phyloP scores from a whole-genome alignment of 2,329 filamentous ascomycete species.

The Exophiala viscosa region DNA sequence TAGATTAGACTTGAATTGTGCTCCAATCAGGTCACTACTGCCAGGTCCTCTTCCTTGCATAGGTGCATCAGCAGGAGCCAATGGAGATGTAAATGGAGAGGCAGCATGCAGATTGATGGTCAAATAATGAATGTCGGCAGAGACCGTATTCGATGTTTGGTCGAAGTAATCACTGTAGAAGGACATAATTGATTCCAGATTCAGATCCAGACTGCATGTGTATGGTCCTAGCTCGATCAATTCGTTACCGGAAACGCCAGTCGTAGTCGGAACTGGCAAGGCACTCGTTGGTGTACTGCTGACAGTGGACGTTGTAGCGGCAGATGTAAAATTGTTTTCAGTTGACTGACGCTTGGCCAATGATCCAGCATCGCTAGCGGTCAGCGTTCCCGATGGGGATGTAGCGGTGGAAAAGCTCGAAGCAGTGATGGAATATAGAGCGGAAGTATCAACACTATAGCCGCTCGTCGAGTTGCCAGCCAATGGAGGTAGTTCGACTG shows the following conservation, averaged over 20 bases:
- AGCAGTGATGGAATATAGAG: conserved; percentile 16
- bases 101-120: conserved; percentile 60
- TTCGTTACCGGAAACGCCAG: conserved; percentile 27
- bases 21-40: conserved; percentile 43
- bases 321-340: background rate
- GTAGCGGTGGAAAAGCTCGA: conserved; percentile 1
- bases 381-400: background rate
- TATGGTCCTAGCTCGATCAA: conserved; percentile 48
- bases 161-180: conserved; percentile 54
- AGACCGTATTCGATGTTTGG: conserved; percentile 52
- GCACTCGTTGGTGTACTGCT: conserved; percentile 11
- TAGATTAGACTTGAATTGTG: conserved; percentile 45
- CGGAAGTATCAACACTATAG: conserved; percentile 18
- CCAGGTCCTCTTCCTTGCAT: conserved; percentile 45
- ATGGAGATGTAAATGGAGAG: conserved; percentile 40
- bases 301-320: conserved; percentile 1
- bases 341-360: conserved; percentile 9
- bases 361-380: background rate
- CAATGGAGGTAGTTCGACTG: conserved; percentile 38
- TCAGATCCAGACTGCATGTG: conserved; percentile 53
- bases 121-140: conserved; percentile 52
- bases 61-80: conserved; percentile 40
- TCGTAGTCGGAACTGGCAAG: conserved; percentile 17
- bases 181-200: conserved; percentile 48
- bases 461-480: conserved; percentile 20